These are phyloP conservation scores for Lepidium africanum DNA, from an alignment of 345 rosid species.

Conservation along the genomic window DNA sequence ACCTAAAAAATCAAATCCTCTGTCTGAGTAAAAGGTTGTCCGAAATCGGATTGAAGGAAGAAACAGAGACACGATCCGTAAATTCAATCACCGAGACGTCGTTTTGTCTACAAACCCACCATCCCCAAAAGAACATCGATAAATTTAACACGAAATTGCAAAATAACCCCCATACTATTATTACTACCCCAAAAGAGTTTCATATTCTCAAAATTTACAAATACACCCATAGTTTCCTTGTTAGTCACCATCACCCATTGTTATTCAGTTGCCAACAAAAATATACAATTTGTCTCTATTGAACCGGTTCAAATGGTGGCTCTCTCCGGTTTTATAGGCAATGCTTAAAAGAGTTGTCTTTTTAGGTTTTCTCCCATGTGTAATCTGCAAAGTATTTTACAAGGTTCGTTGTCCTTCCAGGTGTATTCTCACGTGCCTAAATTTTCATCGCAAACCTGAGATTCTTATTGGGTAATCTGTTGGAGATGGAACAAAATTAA, in stretches of 20 bases:
- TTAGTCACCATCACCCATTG: not conserved
- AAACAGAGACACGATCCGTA: slow-evolving; percentile 29
- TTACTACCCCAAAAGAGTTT: not conserved
- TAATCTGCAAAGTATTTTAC: not conserved
- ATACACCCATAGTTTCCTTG: not conserved
- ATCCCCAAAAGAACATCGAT: not conserved
- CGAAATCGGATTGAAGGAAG: slow-evolving; percentile 24
- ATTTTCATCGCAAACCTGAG: not conserved
- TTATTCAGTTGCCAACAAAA: not conserved
- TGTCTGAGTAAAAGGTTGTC: slow-evolving; percentile 23
- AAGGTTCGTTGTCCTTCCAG: not conserved
- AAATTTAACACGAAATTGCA: too few relatives aligned
- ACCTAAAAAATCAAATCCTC: slow-evolving; percentile 15
- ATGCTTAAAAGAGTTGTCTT: not conserved
- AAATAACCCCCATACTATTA: too few relatives aligned
- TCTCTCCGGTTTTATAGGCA: not conserved
- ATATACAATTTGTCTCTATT: not conserved
- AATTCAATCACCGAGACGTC: slow-evolving; percentile 26
- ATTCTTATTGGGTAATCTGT: not conserved
- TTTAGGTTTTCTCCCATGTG: not conserved
- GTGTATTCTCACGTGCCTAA: not conserved
- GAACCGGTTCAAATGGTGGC: not conserved
- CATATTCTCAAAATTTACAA: not conserved
- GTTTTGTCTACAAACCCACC: slow-evolving; percentile 29
- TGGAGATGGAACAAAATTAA: not conserved